These are phyloP conservation scores for Phaseolus coccineus DNA, from an alignment of 331 rosid genomes.

Conservation along the genomic window DNA sequence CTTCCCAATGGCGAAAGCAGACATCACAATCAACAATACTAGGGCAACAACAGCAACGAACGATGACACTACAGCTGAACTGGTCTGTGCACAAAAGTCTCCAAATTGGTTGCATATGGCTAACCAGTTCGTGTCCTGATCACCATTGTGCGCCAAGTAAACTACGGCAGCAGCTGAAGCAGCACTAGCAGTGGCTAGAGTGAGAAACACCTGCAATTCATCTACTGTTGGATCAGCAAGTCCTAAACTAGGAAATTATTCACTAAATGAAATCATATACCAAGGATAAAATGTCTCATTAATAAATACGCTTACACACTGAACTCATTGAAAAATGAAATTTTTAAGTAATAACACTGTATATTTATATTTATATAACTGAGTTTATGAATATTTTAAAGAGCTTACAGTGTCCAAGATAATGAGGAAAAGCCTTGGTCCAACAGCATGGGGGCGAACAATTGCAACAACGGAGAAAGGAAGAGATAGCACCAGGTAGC, in stretches of 20 bases:
- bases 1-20: slow-evolving; percentile 66
- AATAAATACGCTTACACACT: no score
- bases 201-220: slow-evolving; percentile 64
- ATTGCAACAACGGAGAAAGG: slow-evolving; percentile 74
- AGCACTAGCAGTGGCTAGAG: slow-evolving; percentile 65
- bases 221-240: no score
- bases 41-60: slow-evolving; percentile 56
- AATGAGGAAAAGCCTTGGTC: slow-evolving; percentile 65
- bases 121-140: slow-evolving; percentile 72
- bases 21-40: slow-evolving; percentile 58
- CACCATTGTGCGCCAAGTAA: slow-evolving; percentile 81
- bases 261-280: neutral
- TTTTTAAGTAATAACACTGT: no score
- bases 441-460: slow-evolving; percentile 69
- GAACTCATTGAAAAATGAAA: no score
- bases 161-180: slow-evolving; percentile 78
- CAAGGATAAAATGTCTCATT: neutral
- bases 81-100: slow-evolving; percentile 65
- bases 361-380: no score
- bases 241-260: no score
- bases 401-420: slow-evolving; percentile 71
- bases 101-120: slow-evolving; percentile 82
- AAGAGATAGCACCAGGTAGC: slow-evolving; percentile 79
- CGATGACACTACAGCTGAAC: slow-evolving; percentile 71
- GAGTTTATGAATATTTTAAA: neutral